Evolutionary conservation across 2,329 filamentous ascomycete species (phyloP), one percentile per base, ranked within the genome.

Genomic region (Clarireedia homoeocarpa): DNA sequence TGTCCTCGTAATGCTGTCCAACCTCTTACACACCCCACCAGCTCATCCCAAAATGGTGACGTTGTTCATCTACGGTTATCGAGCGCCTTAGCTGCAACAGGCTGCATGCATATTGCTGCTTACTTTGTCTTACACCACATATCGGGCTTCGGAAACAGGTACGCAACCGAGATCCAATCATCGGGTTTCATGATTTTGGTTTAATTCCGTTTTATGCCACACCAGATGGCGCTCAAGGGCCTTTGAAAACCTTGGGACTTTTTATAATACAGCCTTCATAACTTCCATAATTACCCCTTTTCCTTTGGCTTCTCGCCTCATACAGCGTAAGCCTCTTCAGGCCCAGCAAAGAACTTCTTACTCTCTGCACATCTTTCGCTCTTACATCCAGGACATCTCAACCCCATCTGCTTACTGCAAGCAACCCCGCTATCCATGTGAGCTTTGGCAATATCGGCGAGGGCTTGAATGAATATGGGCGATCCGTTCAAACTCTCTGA

Each of bases 401-500:
- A 74, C 7, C 83, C 84, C 89, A 99, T 91, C 74, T 97, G 94
- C 56, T 77, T 76, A 30, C 89, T 95, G 70, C 88, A 92, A 9
- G 75, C 69, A 9, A 75, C 65, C 5, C 86, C 86, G 60, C 82
- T 84, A 51, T 83, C 76, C 52, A 99, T 73, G 74, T 99, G 95
- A 15, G 77, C 72, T 67, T 88, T 86, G 6, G 91, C 94, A 63
- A 99, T 82, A 67, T 96, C 86, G 10, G 92, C 94, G 51, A 99
- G 77, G 1, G 88, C 94, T 62, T 88, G 74, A 66, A 99, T 97
- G 72, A 99, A 99, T 1, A 92, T 84, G 0, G 85, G 87, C 71
- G 82, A 95, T 54, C 89, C 94, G 67, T 99, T 99, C 66, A 99
- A 73, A 68, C 89, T 95, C 70, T 97, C 94, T 1, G 87, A 89